Conservation (phyloP, 108 stramenopile genomes). For the Nannochloropsis gaditana region DNA sequence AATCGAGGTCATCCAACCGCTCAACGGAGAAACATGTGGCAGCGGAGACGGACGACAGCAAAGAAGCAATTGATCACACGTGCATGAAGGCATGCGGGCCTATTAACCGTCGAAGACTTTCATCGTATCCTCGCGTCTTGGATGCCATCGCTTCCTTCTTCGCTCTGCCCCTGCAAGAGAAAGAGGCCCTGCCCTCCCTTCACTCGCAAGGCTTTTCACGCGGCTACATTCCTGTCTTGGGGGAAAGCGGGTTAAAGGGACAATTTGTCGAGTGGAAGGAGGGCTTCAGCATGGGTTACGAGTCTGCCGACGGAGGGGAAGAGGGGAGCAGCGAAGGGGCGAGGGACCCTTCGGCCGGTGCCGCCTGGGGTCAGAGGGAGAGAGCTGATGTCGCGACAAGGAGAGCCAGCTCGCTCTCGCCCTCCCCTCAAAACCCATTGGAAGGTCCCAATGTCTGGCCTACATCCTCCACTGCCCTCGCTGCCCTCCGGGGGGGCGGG, state of each 20-base stretch:
- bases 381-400: too few species aligned
- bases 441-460: slow-evolving; percentile 7
- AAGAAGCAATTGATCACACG: not conserved
- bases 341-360: not conserved
- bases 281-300: not conserved
- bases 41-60: not conserved
- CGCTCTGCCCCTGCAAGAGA: not conserved
- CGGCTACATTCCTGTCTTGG: not conserved
- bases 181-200: not conserved
- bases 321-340: not conserved
- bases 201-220: not conserved
- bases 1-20: too few species aligned
- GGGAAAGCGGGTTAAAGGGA: not conserved
- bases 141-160: not conserved
- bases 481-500: not conserved
- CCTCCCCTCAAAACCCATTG: not conserved
- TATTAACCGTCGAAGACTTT: not conserved
- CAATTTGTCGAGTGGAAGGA: not conserved
- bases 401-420: too few species aligned
- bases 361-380: too few species aligned
- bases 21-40: not conserved
- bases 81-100: not conserved
- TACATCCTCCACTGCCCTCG: not conserved
- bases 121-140: not conserved
- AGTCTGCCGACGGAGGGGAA: not conserved